phyloP scores from a whole-genome alignment of 805 yeast genomes.

The Debaryomyces maramus region DNA sequence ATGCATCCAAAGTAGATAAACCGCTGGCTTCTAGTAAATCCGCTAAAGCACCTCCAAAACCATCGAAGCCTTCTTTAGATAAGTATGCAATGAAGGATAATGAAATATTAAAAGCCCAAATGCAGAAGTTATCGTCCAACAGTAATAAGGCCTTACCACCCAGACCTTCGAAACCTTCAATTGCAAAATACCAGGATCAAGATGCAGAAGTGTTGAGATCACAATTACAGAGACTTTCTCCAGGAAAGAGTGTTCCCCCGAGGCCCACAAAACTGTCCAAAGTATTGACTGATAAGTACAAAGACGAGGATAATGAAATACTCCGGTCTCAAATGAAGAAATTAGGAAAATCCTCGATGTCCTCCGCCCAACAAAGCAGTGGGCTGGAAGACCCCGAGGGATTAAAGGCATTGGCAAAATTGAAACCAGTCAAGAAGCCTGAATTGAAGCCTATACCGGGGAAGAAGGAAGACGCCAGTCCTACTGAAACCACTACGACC shows the following conservation, averaged over 20 bases:
- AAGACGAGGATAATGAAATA: conserved; percentile 21
- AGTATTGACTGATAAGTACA: conserved; percentile 18
- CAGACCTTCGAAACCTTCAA: conserved; percentile 13
- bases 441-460: conserved; percentile 27
- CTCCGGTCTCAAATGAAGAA: conserved; percentile 23
- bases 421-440: conserved; percentile 15
- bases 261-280: conserved; percentile 14
- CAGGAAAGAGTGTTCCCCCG: conserved; percentile 5
- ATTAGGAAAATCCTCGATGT: neutral
- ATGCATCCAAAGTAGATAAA: neutral
- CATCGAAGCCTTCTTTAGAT: conserved; percentile 14
- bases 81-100: conserved; percentile 23
- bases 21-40: neutral
- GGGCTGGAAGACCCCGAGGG: conserved; percentile 17
- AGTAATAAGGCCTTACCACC: conserved; percentile 7
- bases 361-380: conserved; percentile 4
- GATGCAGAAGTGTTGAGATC: conserved; percentile 24
- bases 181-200: conserved; percentile 18
- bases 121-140: conserved; percentile 18
- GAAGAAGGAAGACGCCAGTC: conserved; percentile 13
- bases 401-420: conserved; percentile 13
- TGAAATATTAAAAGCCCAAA: conserved; percentile 23
- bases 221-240: conserved; percentile 23
- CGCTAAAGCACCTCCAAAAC: conserved; percentile 9
- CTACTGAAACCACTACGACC: neutral